These are phyloP conservation scores for Lipomyces spencermartinsiae DNA, from an alignment of 805 yeast species.

Conservation along the genomic window DNA sequence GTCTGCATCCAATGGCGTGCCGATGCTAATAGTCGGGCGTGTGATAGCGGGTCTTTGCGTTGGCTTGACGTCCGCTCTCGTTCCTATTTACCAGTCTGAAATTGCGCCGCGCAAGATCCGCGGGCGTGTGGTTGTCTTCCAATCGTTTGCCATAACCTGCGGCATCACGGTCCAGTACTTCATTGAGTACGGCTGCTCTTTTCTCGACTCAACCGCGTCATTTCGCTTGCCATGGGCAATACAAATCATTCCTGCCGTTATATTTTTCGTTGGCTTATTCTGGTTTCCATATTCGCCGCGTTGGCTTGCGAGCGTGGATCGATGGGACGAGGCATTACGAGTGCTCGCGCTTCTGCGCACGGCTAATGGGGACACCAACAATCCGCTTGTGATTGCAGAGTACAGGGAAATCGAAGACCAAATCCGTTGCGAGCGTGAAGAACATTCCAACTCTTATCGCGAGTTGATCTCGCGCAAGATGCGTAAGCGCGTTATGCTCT, in stretches of 20 bases:
- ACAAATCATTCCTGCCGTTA: slow-evolving; percentile 58
- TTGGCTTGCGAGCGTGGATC: slow-evolving; percentile 55
- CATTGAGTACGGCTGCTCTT: slow-evolving; percentile 55
- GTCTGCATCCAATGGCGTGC: slow-evolving; percentile 52
- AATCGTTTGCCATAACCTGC: slow-evolving; percentile 65
- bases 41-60: slow-evolving; percentile 68
- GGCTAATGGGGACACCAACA: slow-evolving; percentile 53
- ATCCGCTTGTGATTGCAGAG: slow-evolving; percentile 57
- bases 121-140: slow-evolving; percentile 65
- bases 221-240: slow-evolving; percentile 65
- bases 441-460: slow-evolving; percentile 50
- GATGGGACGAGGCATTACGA: slow-evolving; percentile 55
- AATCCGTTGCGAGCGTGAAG: slow-evolving; percentile 59
- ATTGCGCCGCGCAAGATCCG: too few relatives aligned
- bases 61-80: slow-evolving; percentile 69
- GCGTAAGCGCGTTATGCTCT: slow-evolving; percentile 57
- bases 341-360: slow-evolving; percentile 53
- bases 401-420: slow-evolving; percentile 65
- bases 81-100: too few relatives aligned
- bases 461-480: slow-evolving; percentile 61
- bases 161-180: slow-evolving; percentile 66
- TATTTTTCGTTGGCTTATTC: slow-evolving; percentile 53
- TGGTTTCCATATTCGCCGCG: too few relatives aligned
- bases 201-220: slow-evolving; percentile 49
- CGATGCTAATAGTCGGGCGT: slow-evolving; percentile 60